Base-by-base conservation (phyloP, 169 alveolate species). In the Plasmodium sp. region DNA sequence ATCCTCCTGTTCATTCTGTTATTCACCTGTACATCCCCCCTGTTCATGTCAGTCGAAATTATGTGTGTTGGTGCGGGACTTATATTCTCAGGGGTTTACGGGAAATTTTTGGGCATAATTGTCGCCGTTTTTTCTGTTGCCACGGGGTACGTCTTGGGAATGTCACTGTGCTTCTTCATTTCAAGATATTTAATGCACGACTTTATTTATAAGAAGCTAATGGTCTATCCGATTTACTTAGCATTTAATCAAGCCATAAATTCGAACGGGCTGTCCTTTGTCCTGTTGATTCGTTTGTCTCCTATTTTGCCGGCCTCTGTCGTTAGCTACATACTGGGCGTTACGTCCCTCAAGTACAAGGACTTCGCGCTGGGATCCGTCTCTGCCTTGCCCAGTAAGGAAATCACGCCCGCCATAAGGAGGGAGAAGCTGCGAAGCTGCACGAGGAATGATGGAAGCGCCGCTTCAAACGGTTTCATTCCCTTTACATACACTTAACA, bases 241-340 rank as follows among this genome's bases (percentile, higher is more conserved):
- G 95, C 95, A 51, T 92, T 92, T 82, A 83, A 92, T 79, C 95
- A 92, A 72, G 92, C 95, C 14, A 92, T 92, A 51, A 83, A 92
- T 39, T 43, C 95, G n/a, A 92, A 92, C 34, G 95, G 95, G 27
- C 34, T 92, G 5, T 92, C 95, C 9, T 92, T 92, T 33, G 95
- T 92, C 41, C 72, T 92, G n/a, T 36, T 92, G 33, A 92, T 92
- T 82, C 95, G 95, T 92, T 51, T 92, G 41, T 92, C 95, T 22
- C 95, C 95, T 14, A 92, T 92, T 62, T 36, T 92, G n/a, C 95
- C 95, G 6, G 95, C 95, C 77, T 71, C 95, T 0, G 81, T 92
- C 5, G 95, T 92, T 73, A 92, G 95, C 56, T 92, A 92, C 33
- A 74, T 92, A 71, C 27, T 92, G 18, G 95, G 95, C n/a, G 95